phyloP scores from a whole-genome alignment of 306 rosid species.

The Rosa rugosa region DNA sequence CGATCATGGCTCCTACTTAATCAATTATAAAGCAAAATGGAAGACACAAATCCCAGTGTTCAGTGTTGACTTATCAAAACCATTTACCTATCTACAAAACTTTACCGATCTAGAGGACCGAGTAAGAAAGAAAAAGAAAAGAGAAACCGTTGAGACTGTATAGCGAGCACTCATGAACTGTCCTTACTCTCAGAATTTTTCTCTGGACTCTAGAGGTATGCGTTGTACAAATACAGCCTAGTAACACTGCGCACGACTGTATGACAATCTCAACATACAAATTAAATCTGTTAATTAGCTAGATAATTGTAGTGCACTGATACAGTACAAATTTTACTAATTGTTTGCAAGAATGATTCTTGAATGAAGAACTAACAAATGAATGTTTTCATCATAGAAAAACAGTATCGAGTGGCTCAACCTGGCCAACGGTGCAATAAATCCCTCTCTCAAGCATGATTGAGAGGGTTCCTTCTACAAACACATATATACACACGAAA shows the following conservation, averaged over 20 bases:
- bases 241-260: slow-evolving; percentile 16
- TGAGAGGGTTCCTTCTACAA: neutral
- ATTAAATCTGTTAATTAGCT: neutral
- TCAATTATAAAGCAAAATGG: neutral
- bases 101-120: too few species aligned
- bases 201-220: neutral
- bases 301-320: neutral
- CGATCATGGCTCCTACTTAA: neutral
- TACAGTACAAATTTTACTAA: neutral
- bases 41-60: slow-evolving; percentile 22
- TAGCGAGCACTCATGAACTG: neutral
- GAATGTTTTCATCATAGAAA: neutral
- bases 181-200: slow-evolving; percentile 2
- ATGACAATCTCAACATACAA: neutral
- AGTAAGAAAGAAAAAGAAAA: neutral
- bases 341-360: neutral
- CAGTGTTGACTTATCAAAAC: neutral
- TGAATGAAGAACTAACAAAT: neutral
- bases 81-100: too few species aligned
- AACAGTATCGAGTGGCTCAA: neutral
- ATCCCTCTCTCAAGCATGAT: neutral
- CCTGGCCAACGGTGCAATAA: neutral
- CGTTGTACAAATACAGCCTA: slow-evolving; percentile 14
- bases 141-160: slow-evolving; percentile 15
- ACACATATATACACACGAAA: neutral